Conservation (phyloP, 129 eudicot species). For the carrot (Daucus carota) region DNA sequence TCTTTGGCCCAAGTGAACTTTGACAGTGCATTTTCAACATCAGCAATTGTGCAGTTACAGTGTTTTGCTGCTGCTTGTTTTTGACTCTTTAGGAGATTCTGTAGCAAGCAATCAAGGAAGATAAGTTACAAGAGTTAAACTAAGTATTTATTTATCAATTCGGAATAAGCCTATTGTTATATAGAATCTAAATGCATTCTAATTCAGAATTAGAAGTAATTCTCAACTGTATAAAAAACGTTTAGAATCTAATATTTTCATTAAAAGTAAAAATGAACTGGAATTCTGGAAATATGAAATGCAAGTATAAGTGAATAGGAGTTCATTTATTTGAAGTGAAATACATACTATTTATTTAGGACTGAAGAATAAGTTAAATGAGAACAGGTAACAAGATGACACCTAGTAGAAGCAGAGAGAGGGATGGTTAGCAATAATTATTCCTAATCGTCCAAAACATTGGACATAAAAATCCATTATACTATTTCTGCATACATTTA, state of each 20-base stretch:
- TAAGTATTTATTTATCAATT: background rate
- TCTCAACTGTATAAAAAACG: background rate
- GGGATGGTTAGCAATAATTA: background rate
- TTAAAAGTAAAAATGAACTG: background rate
- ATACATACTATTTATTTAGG: background rate
- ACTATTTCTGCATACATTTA: background rate
- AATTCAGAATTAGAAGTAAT: background rate
- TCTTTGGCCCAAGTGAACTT: constrained; percentile 91
- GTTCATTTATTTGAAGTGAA: background rate
- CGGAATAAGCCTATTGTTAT: background rate
- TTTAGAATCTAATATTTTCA: background rate
- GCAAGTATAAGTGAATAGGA: background rate
- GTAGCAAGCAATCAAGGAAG: background rate
- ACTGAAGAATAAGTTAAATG: background rate
- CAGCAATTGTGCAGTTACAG: constrained; percentile 72
- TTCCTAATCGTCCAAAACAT: background rate
- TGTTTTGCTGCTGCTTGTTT: constrained; percentile 83
- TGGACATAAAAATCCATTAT: background rate
- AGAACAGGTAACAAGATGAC: background rate
- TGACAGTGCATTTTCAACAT: constrained; percentile 72
- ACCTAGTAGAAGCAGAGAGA: background rate
- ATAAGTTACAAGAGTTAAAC: background rate
- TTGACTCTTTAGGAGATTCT: constrained; percentile 69
- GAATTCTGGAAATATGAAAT: background rate
- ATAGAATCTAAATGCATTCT: background rate